Base-by-base conservation (phyloP, 345 rosid species). In the Populus euphratica region DNA sequence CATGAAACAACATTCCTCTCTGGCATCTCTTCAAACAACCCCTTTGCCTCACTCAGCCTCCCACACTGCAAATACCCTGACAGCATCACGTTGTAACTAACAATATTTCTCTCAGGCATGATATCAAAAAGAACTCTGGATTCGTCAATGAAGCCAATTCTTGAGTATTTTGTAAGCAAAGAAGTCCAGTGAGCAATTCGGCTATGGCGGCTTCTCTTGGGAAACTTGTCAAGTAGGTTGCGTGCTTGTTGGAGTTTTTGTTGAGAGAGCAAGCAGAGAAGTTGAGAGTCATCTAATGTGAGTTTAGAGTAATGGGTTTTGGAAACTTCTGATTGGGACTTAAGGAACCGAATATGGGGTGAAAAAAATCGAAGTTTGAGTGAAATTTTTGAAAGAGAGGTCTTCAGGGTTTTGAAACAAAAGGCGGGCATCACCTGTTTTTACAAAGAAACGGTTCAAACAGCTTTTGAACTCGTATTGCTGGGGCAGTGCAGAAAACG, bases 81-180 rank as follows among this genome's bases (percentile, higher is more conserved):
- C 70, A 91, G 73, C 92, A 90, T 88, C 29, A 90, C 93, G 56
- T 92, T 90, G 77, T 86, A 90, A 43, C 52, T 90, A 12, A 89
- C 92, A 39, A 84, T 76, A 63, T 86, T 90, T 78, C 68, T 84
- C 83, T 77, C 81, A 0, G 90, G 92, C 87, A 91, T 84, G 62
- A 86, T 85, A 27, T 83, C 83, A 77, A 91, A 90, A n/a, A 89
- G 85, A 21, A 25, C 68, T 70, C 84, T 68, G 63, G 96, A 89
- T 85, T 89, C 89, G 27, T 86, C 86, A 72, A 90, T 50, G 62
- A 86, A 87, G 4, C 94, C 92, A 61, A 27, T 47, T 74, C 78
- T 86, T 2, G 83, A 81, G 52, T 61, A 80, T 20, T 79, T 90
- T 0, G 91, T 86, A 56, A 92, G 87, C 69, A 90, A 81, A 13